Evolutionary conservation across 2,329 filamentous ascomycete species (phyloP).

Genomic region (Zalaria sp.): DNA sequence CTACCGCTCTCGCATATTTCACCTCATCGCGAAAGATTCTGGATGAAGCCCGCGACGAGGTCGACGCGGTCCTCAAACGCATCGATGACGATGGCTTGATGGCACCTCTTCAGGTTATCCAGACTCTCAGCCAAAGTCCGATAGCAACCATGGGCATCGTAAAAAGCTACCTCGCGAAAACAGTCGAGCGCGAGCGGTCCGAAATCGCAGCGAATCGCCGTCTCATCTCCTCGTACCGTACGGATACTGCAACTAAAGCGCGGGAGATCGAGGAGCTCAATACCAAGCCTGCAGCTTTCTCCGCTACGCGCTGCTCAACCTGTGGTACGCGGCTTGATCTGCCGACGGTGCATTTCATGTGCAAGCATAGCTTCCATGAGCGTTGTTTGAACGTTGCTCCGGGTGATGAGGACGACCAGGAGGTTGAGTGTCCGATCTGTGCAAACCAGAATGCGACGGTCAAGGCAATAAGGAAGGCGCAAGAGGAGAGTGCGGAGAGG

Average conservation of each 20-base stretch:
- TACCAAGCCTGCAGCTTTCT: slow-evolving; percentile 75
- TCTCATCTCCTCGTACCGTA: slow-evolving; percentile 69
- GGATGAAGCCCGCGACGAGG: slow-evolving; percentile 72
- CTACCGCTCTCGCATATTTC: slow-evolving; percentile 84
- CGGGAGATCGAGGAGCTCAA: slow-evolving; percentile 64
- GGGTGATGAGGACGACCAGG: slow-evolving; percentile 39
- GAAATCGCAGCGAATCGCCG: slow-evolving; percentile 73
- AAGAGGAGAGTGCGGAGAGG: slow-evolving; percentile 72
- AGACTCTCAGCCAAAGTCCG: slow-evolving; percentile 64
- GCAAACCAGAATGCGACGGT: slow-evolving; percentile 76
- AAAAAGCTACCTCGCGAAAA: slow-evolving; percentile 79
- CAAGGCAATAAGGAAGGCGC: slow-evolving; percentile 68
- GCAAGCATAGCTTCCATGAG: slow-evolving; percentile 94
- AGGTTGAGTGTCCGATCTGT: slow-evolving; percentile 76
- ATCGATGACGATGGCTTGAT: slow-evolving; percentile 87
- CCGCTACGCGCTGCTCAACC: slow-evolving; percentile 73
- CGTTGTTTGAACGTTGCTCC: slow-evolving; percentile 56
- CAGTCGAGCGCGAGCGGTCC: slow-evolving; percentile 74
- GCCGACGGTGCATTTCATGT: slow-evolving; percentile 88
- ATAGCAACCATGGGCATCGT: slow-evolving; percentile 97
- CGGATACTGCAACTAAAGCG: slow-evolving; percentile 68
- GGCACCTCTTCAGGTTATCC: slow-evolving; percentile 92
- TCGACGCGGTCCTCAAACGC: slow-evolving; percentile 64
- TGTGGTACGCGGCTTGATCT: slow-evolving; percentile 70
- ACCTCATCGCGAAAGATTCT: slow-evolving; percentile 71